These are phyloP conservation scores for Panicum virgatum DNA, from an alignment of 202 grass and related monocot species.

Conservation along the genomic window DNA sequence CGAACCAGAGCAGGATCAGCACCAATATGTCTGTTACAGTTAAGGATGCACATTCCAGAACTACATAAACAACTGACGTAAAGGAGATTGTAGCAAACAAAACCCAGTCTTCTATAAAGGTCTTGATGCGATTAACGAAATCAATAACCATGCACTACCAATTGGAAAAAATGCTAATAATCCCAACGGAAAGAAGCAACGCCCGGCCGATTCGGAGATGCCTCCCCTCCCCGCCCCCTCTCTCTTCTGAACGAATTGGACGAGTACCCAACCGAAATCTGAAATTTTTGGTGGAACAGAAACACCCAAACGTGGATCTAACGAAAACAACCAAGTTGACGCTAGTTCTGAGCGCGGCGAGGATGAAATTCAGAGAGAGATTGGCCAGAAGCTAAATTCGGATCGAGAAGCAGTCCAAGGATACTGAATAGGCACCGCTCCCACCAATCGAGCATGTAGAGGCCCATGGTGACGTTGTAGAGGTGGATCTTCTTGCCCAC, in stretches of 20 bases:
- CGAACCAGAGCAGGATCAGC: conserved; percentile 68
- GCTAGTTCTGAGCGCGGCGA: neutral
- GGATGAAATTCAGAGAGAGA: neutral
- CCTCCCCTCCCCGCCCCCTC: too few species aligned
- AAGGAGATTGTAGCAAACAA: neutral
- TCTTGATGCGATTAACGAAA: neutral
- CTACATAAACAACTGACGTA: neutral
- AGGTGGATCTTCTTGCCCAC: conserved; percentile 71
- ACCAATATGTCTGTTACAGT: conserved; percentile 65
- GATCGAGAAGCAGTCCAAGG: conserved; percentile 32
- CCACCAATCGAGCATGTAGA: conserved; percentile 84
- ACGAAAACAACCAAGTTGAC: neutral
- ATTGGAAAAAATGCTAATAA: neutral
- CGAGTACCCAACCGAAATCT: neutral
- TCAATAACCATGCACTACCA: neutral
- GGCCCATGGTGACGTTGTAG: conserved; percentile 81
- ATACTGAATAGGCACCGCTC: conserved; percentile 91
- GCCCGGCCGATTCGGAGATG: neutral
- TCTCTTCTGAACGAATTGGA: conserved; percentile 1
- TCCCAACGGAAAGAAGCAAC: neutral
- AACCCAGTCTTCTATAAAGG: neutral
- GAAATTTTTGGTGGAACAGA: neutral
- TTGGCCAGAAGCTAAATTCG: neutral
- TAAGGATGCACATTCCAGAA: conserved; percentile 17
- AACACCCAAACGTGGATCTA: conserved; percentile 4